Conservation (phyloP, 345 rosid species). For the Durio zibethinus region DNA sequence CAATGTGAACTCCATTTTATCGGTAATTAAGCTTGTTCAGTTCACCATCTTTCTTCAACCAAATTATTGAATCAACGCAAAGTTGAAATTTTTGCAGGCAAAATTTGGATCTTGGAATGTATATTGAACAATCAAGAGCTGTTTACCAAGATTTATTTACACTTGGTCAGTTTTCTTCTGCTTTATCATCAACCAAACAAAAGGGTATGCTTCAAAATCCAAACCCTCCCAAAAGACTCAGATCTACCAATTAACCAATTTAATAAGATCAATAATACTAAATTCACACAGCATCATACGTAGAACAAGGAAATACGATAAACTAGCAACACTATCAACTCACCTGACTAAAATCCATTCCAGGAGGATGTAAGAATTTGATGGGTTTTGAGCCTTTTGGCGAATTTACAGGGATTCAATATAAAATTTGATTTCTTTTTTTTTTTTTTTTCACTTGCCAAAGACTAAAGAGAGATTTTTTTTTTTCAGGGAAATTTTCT, state of each 20-base stretch:
- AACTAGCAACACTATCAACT: background rate
- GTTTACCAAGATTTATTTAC: background rate
- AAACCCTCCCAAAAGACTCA: background rate
- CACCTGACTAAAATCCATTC: constrained; percentile 18
- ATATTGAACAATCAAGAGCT: background rate
- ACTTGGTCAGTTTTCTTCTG: background rate
- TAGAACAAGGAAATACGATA: background rate
- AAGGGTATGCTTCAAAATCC: background rate
- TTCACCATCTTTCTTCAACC: background rate
- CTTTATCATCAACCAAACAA: background rate
- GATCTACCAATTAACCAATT: constrained; percentile 6
- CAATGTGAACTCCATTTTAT: background rate
- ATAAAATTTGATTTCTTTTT: background rate
- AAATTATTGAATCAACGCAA: background rate
- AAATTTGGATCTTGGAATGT: background rate
- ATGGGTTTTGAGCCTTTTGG: background rate
- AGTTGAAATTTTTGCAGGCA: background rate
- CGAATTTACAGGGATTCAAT: background rate
- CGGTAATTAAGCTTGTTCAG: background rate
- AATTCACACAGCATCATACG: background rate
- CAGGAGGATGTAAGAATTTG: background rate
- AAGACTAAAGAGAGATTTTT: background rate
- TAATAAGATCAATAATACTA: background rate
- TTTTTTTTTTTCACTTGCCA: background rate
- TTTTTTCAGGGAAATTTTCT: background rate